These are phyloP conservation scores for Gnomoniopsis sp. DNA, from an alignment of 2,329 filamentous ascomycete species.

Conservation along the genomic window DNA sequence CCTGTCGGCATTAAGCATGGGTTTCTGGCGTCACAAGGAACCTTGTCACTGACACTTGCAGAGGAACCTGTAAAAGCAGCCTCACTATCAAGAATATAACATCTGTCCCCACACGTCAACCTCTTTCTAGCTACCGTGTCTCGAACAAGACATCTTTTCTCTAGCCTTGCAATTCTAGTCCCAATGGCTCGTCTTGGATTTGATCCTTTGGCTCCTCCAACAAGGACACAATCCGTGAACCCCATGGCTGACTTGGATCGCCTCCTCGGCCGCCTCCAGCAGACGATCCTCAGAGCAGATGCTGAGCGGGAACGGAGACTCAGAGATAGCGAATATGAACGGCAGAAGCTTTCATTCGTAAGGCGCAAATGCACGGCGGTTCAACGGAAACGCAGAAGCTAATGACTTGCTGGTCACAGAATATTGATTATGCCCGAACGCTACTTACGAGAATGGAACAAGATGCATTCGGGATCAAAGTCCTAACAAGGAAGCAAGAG, in stretches of 20 bases:
- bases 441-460: conserved; percentile 70
- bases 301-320: conserved; percentile 56
- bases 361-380: conserved; percentile 20
- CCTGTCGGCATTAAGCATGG: neutral
- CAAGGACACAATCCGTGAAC: conserved; percentile 25
- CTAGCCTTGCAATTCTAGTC: neutral
- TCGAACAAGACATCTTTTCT: neutral
- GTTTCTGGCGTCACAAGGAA: conserved; percentile 2
- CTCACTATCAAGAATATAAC: neutral
- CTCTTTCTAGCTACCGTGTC: neutral
- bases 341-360: conserved; percentile 55
- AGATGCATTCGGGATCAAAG: conserved; percentile 57
- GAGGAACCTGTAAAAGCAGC: too few species aligned
- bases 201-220: conserved; percentile 13
- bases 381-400: neutral
- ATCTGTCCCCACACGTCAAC: neutral
- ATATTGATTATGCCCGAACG: conserved; percentile 67
- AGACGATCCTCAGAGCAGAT: conserved; percentile 60
- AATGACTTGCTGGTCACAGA: conserved; percentile 40
- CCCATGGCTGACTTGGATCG: conserved; percentile 55
- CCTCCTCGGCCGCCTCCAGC: conserved; percentile 63
- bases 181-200: conserved; percentile 11
- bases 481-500: conserved; percentile 55
- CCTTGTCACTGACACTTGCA: too few species aligned
- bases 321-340: conserved; percentile 62